Base-by-base conservation (phyloP, 768 basidiomycete genomes). In the Calocybe cyanea region DNA sequence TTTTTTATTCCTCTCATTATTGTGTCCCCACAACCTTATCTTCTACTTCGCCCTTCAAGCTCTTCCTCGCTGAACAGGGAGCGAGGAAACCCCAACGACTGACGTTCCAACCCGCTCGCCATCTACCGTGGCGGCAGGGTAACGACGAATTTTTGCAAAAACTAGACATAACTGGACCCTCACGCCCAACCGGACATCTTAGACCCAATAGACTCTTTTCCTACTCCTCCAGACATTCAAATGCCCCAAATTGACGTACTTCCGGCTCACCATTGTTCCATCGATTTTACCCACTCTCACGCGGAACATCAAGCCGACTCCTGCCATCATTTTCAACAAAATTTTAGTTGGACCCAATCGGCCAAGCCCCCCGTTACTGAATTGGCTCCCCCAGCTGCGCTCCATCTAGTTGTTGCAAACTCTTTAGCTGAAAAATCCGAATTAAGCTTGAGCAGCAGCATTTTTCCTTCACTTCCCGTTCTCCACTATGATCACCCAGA, bases 401-500 rank as follows among this genome's bases (percentile, higher is more conserved):
- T 72, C 77, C 78, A 70, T 67, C 87, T 73, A 80, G 82, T 66
- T 77, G 87, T 63, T 50, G 53, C 64, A 46, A 48, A 51, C 38
- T 43, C 57, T 34, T 41, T 52, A 36, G 46, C 39, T 31, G 46
- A 57, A 10, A 58, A 59, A 35, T 42, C 59, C 38, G 55, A 57
- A 45, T 18, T 34, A 41, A 36, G 55, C 33, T 65, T 64, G 41
- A 71, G 69, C 41, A 78, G 79, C 28, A 57, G 59, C 34, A 69
- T 78, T 19, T 82, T 87, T 57, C 72, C 81, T 2, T 73, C 68
- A 7, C 71, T 92, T 7, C 87, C 89, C 7, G 78, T 82, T 14
- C 74, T 92, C 24, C 63, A 71, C 55, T 70, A 70, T 46, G 88
- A 87, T 15, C 85, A 85, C 54, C 78, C 85, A 21, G 81, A 85